phyloP scores from a whole-genome alignment of 257 asterid genomes.

The Salvia rosmarinus region DNA sequence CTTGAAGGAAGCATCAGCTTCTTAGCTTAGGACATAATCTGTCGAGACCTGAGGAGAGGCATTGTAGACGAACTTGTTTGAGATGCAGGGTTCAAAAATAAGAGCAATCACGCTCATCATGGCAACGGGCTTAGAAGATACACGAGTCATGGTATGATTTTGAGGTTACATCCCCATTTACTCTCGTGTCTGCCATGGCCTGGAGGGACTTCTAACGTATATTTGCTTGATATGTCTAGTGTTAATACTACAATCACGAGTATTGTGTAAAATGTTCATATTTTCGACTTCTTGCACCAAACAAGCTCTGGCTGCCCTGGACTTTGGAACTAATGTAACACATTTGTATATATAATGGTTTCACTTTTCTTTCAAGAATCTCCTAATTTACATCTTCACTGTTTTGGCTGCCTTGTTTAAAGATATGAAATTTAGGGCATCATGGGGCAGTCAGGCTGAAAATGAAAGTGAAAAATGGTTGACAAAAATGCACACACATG shows the following conservation, averaged over 20 bases:
- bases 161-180: slow-evolving; percentile 30
- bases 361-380: slow-evolving; percentile 2
- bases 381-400: background rate
- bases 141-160: slow-evolving; percentile 27
- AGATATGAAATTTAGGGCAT: background rate
- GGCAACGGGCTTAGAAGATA: slow-evolving; percentile 12
- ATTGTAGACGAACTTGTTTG: slow-evolving; percentile 21
- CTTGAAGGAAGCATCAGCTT: slow-evolving; percentile 14
- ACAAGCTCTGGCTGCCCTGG: slow-evolving; percentile 28
- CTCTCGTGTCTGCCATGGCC: slow-evolving; percentile 30
- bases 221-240: slow-evolving; percentile 36
- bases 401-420: background rate
- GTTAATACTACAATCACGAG: slow-evolving; percentile 42
- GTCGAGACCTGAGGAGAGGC: slow-evolving; percentile 29
- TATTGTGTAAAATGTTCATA: slow-evolving; percentile 34
- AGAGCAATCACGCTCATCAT: background rate
- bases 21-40: slow-evolving; percentile 19
- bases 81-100: slow-evolving; percentile 12
- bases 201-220: slow-evolving; percentile 31
- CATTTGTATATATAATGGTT: slow-evolving; percentile 4
- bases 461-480: background rate
- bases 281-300: slow-evolving; percentile 46
- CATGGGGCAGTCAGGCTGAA: background rate
- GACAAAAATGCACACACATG: slow-evolving; percentile 15
- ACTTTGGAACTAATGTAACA: slow-evolving; percentile 10